Evolutionary conservation across 768 basidiomycete species (phyloP), one percentile per base, ranked within the genome.

Genomic region (Amanita subjunquillea): DNA sequence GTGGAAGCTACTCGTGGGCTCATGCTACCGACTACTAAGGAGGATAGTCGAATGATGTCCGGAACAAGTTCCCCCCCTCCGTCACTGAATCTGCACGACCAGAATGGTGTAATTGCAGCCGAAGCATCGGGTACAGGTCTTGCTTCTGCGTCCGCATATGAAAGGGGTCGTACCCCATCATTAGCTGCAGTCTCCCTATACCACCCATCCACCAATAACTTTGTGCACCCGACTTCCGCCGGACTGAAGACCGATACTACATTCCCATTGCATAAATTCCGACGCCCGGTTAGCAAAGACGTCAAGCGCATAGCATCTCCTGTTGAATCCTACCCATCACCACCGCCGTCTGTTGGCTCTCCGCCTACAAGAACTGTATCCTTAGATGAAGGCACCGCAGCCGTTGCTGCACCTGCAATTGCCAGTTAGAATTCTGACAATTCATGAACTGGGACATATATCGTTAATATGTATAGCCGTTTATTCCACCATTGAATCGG

Each of bases 1-100:
- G 79, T 90, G 15, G 86, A 88, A 60, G 87, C 85, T 2, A 76
- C 78, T 34, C 73, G 80, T 50, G 82, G 84, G 32, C 63, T 87
- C 62, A 72, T 79, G 65, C 70, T 92, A 23, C 90, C 90, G 0
- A 78, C 72, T 22, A 85, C 84, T 17, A 79, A 79, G 59, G 72
- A 65, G 53, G 88, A 91, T 49, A 70, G 74, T 15, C 66, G 70
- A 36, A 62, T 85, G 49, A 67, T 80, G 67, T 65, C 61, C 8
- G 76, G 71, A 23, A 66, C 66, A 9, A 69, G 72, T 23, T 68
- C 67, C 5, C 71, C 70, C 27, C 65, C 69, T 5, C 65, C 65
- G 20, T 58, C 61, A 50, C 23, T 57, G 12, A 41, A 49, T 43
- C 43, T 53, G 7, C 58, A 61, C 25, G 58, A 63, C 23, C 54